A percentile compares a stretch with the other conserved stretches of the same genome.
phyloP scores from a whole-genome alignment of 176 grass and related monocot species.

The Lolium multiflorum region DNA sequence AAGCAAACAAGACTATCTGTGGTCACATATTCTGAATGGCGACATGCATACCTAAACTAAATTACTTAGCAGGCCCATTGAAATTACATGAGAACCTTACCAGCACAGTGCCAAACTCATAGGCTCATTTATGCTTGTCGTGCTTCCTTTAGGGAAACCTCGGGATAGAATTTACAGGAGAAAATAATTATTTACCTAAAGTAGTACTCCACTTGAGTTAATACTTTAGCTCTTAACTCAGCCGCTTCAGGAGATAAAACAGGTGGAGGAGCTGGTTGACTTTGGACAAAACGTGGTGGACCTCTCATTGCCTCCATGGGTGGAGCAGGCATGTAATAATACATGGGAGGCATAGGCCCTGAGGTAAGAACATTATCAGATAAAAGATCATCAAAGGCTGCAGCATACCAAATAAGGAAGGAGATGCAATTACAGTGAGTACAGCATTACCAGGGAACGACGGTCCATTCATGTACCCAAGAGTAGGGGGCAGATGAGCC shows the following conservation, averaged over 20 bases:
- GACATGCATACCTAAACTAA: not conserved
- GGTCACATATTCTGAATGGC: not conserved
- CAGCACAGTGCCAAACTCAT: not conserved
- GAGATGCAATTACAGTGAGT: not conserved
- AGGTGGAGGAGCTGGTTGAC: slow-evolving; percentile 45
- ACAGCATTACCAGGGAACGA: slow-evolving; percentile 65
- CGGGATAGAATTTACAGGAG: slow-evolving; percentile 18
- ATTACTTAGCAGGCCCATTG: not conserved
- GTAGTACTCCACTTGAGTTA: slow-evolving; percentile 76
- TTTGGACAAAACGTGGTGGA: slow-evolving; percentile 51
- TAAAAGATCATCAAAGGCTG: slow-evolving; percentile 33
- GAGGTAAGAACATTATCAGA: slow-evolving; percentile 37
- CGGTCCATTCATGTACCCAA: slow-evolving; percentile 65
- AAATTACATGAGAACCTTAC: slow-evolving; percentile 29
- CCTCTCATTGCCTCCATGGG: slow-evolving; percentile 63
- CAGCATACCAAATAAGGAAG: slow-evolving; percentile 16
- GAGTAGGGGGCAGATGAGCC: slow-evolving; percentile 51
- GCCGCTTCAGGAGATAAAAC: slow-evolving; percentile 47
- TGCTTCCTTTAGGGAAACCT: not conserved
- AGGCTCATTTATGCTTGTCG: not conserved
- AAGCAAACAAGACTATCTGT: slow-evolving; percentile 3
- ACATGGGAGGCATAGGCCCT: slow-evolving; percentile 74
- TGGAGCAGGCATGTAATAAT: slow-evolving; percentile 68
- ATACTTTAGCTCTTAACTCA: slow-evolving; percentile 69
- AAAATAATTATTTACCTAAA: slow-evolving; percentile 60